A percentile compares a stretch with the other conserved stretches of the same genome.
Conservation (phyloP, 768 basidiomycete genomes). For the Xerocomellus chrysenteron region DNA sequence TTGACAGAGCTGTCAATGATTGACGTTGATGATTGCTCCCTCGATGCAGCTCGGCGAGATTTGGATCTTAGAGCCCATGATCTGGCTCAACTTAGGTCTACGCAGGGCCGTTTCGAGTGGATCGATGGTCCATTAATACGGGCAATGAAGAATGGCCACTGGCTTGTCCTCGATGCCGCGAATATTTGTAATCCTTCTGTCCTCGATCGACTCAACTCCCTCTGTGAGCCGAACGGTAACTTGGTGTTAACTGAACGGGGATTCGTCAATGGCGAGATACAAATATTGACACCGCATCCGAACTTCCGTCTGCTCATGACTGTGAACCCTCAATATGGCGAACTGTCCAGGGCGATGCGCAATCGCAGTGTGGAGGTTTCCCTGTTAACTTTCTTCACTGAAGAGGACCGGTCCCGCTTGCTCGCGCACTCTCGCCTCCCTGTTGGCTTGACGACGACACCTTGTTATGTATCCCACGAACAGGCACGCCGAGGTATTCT, state of each 20-base stretch:
- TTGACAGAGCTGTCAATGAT: conserved; percentile 29
- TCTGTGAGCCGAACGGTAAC: conserved; percentile 84
- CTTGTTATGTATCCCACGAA: conserved; percentile 20
- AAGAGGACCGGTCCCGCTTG: conserved; percentile 49
- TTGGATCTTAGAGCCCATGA: conserved; percentile 23
- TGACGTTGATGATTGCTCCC: conserved; percentile 4
- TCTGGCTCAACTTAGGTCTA: conserved; percentile 24
- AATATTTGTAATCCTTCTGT: conserved; percentile 96
- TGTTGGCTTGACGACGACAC: conserved; percentile 2
- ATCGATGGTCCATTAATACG: conserved; percentile 87
- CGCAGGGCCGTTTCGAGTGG: conserved; percentile 80
- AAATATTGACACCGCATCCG: conserved; percentile 78
- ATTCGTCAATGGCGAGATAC: conserved; percentile 70
- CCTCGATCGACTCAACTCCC: conserved; percentile 92
- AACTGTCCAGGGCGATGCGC: conserved; percentile 96
- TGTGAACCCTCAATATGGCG: conserved; percentile 87
- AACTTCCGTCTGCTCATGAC: conserved; percentile 93
- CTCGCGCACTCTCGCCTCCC: conserved; percentile 54
- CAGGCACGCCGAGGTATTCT: conserved; percentile 27
- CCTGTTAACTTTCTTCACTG: conserved; percentile 37
- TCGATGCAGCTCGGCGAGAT: conserved; percentile 12
- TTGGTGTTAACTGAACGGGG: conserved; percentile 91
- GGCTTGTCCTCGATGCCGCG: conserved; percentile 89
- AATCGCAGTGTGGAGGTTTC: conserved; percentile 92
- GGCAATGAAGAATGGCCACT: conserved; percentile 84